Percentiles rank a stretch among this genome's conserved stretches.
Evolutionary conservation across 2,329 filamentous ascomycete genomes (phyloP).

Genomic region (Bipolaris bicolor): DNA sequence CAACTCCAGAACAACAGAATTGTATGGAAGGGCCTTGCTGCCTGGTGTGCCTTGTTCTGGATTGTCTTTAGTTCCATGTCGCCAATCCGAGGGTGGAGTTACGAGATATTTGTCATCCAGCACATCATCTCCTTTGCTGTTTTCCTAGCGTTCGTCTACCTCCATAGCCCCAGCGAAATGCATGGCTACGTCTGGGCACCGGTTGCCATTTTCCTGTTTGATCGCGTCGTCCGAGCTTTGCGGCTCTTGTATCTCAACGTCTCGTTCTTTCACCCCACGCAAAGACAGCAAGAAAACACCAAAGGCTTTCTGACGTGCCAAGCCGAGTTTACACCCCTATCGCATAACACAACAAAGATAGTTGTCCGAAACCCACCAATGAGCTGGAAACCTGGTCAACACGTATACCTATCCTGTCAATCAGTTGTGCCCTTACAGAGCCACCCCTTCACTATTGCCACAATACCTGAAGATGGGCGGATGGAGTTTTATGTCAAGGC

Average conservation of each 20-base stretch:
- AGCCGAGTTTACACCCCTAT: conserved; percentile 54
- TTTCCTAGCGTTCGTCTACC: conserved; percentile 68
- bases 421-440: conserved; percentile 63
- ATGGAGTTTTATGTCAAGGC: conserved; percentile 64
- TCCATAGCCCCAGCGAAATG: conserved; percentile 66
- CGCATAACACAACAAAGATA: conserved; percentile 63
- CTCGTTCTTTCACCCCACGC: conserved; percentile 49
- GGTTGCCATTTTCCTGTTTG: conserved; percentile 66
- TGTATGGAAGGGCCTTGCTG: conserved; percentile 70
- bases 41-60: conserved; percentile 71
- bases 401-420: conserved; percentile 66
- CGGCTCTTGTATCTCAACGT: conserved; percentile 49
- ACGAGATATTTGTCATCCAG: conserved; percentile 73
- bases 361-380: conserved; percentile 62
- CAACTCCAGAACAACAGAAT: conserved; percentile 68
- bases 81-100: conserved; percentile 69
- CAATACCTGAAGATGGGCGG: conserved; percentile 60
- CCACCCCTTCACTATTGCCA: conserved; percentile 69
- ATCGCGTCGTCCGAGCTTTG: conserved; percentile 60
- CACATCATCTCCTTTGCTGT: conserved; percentile 67
- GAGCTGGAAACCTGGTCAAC: conserved; percentile 67
- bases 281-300: conserved; percentile 33
- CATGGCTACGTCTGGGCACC: conserved; percentile 70
- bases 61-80: conserved; percentile 67
- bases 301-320: conserved; percentile 47